A percentile compares a stretch with the other conserved stretches of the same genome.
These are phyloP conservation scores for Dendrobium nobile DNA, from an alignment of 106 monocot species.

Conservation along the genomic window DNA sequence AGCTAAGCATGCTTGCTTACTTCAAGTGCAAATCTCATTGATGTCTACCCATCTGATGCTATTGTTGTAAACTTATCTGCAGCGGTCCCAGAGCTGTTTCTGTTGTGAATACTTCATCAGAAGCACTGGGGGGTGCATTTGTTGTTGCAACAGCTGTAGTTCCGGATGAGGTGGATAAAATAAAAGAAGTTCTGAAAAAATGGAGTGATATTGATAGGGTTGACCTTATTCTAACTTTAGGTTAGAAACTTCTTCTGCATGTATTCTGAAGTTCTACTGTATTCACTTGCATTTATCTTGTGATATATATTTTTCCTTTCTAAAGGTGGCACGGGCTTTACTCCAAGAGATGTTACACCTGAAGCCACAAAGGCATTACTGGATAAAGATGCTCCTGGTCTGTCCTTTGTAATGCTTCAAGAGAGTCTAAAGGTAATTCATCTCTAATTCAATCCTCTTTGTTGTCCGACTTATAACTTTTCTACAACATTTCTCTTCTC, in stretches of 20 bases:
- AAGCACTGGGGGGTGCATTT: conserved; percentile 67
- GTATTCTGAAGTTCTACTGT: not conserved
- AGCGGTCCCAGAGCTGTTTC: conserved; percentile 92
- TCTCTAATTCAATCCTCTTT: conserved; percentile 3
- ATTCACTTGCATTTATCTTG: not conserved
- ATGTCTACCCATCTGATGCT: not conserved
- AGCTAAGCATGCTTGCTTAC: not conserved
- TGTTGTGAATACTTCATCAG: conserved; percentile 79
- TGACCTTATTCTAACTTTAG: conserved; percentile 87
- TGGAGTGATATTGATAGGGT: conserved; percentile 87
- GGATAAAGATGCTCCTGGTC: conserved; percentile 84
- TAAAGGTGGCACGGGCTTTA: conserved; percentile 95
- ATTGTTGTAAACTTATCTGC: conserved; percentile 5
- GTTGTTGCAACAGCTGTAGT: conserved; percentile 74
- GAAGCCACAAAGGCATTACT: conserved; percentile 81
- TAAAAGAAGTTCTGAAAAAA: conserved; percentile 41
- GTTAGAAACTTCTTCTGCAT: conserved; percentile 18
- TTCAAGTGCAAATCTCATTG: not conserved
- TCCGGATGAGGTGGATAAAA: conserved; percentile 70
- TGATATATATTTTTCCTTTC: conserved; percentile 1
- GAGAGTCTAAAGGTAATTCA: conserved; percentile 76
- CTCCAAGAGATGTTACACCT: conserved; percentile 96
- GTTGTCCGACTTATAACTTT: not conserved
- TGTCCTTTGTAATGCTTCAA: conserved; percentile 79
- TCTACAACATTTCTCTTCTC: not conserved